Base-by-base conservation (phyloP, 2,329 filamentous ascomycete species). In the Talaromyces islandicus region DNA sequence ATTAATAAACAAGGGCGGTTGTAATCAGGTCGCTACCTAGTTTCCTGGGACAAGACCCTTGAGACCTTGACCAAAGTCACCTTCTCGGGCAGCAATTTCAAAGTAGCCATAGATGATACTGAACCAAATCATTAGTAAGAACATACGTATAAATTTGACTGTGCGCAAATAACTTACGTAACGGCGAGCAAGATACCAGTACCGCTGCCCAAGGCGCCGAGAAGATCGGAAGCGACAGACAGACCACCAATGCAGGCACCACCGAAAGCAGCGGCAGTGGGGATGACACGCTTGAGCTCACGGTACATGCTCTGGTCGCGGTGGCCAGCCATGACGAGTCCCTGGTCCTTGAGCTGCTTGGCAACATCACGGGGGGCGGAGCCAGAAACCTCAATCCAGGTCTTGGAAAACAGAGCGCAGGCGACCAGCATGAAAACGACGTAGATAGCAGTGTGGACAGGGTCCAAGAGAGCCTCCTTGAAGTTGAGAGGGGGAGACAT, bases 281-380 rank as follows among this genome's bases (percentile, higher is more conserved):
- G 95, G 67, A 99, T 99, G 71, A 99, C 94, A 73, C 94, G 90
- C 90, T 99, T 99, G 66, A 99, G 87, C 81, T 99, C 94, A 85
- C 96, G 96, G 87, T 99, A 99, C 94, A 99, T 99, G 83, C 90
- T 95, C 85, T 97, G 93, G 78, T 99, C 95, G 81, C 94, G 91
- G 84, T 99, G 94, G 73, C 94, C 94, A 72, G 94, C 93, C 95
- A 99, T 99, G 69, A 99, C 93, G 61, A 99, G 88, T 75, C 94
- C 94, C 81, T 99, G 94, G 73, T 99, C 95, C 88, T 99, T 99
- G 77, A 99, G 88, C 82, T 97, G 94, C 87, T 99, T 99, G 72
- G 94, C 94, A 67, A 99, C 95, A 74, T 99, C 94, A 73, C 94
- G 90, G 63, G 94, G 95, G 82, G 91, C 93, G 65, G 93, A 97